Conservation (phyloP, 2,329 filamentous ascomycete species). For the Neofusicoccum parvum region DNA sequence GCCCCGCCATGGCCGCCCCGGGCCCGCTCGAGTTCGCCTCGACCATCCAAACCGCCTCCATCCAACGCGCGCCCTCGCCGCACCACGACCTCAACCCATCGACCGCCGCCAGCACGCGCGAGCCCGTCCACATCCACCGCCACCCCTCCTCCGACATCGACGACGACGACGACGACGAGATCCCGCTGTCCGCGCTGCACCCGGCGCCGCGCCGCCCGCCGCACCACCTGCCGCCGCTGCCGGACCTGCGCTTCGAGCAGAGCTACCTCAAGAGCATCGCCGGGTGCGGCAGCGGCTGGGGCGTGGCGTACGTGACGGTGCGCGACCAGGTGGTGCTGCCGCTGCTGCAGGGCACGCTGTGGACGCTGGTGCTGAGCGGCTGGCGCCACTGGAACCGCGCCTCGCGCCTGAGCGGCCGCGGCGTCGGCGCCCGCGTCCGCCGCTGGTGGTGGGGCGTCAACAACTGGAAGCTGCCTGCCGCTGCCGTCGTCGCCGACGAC, state of each 20-base stretch:
- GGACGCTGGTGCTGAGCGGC: conserved; percentile 80
- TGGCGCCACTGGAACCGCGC: conserved; percentile 90
- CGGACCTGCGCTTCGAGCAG: conserved; percentile 93
- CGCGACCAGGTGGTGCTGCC: conserved; percentile 92
- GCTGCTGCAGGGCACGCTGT: conserved; percentile 83
- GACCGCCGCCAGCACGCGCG: conserved; percentile 69
- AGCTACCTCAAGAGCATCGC: conserved; percentile 92
- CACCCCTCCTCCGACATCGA: conserved; percentile 51
- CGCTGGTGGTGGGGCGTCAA: conserved; percentile 97
- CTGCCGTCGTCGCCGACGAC: not conserved
- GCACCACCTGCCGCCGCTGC: conserved; percentile 67
- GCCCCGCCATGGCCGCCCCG: conserved; percentile 56
- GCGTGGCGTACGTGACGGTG: conserved; percentile 79
- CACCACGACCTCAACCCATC: conserved; percentile 78
- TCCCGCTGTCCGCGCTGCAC: conserved; percentile 67
- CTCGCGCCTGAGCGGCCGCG: conserved; percentile 74
- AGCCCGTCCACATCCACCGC: conserved; percentile 56
- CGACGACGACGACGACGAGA: conserved; percentile 61
- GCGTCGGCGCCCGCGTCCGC: conserved; percentile 73
- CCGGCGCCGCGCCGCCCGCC: conserved; percentile 53
- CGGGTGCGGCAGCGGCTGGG: conserved; percentile 75
- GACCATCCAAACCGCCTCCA: conserved; percentile 77
- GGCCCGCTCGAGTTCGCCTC: conserved; percentile 71
- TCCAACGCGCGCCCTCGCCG: conserved; percentile 72
- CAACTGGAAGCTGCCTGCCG: conserved; percentile 66